Evolutionary conservation across 768 basidiomycete species (phyloP).

Genomic region (Termitomyces sp.): DNA sequence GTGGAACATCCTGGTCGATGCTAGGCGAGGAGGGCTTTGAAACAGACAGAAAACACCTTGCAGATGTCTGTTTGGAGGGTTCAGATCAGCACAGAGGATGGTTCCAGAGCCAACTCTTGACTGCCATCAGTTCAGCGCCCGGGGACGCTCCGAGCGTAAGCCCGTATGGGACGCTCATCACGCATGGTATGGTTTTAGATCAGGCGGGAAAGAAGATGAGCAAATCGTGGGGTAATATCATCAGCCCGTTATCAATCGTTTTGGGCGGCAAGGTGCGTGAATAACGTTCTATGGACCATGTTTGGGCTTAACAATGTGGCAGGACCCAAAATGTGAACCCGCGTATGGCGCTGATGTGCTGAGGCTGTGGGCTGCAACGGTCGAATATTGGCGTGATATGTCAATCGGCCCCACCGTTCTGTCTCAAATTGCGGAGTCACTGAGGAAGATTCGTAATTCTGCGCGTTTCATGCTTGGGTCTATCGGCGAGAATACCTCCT

Average conservation of each 20-base stretch:
- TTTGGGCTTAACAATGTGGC: not conserved
- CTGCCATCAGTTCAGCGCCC: conserved; percentile 54
- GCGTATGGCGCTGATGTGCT: conserved; percentile 84
- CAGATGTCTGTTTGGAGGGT: conserved; percentile 92
- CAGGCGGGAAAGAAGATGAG: conserved; percentile 93
- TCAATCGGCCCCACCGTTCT: conserved; percentile 77
- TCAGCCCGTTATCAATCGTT: conserved; percentile 79
- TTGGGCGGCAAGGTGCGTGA: conserved; percentile 64
- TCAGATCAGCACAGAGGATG: conserved; percentile 98
- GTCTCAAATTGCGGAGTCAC: conserved; percentile 63
- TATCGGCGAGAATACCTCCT: conserved; percentile 35
- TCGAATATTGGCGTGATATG: conserved; percentile 87
- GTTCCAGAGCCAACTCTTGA: conserved; percentile 96
- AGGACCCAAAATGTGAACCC: conserved; percentile 69
- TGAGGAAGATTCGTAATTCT: conserved; percentile 84
- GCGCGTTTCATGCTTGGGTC: conserved; percentile 85
- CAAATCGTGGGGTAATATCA: conserved; percentile 90
- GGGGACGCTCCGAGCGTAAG: conserved; percentile 25
- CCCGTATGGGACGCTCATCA: conserved; percentile 78
- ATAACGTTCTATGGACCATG: not conserved
- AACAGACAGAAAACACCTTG: conserved; percentile 34
- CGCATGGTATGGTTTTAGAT: conserved; percentile 96
- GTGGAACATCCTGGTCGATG: conserved; percentile 91
- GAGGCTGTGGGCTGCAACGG: conserved; percentile 86
- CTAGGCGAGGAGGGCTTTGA: conserved; percentile 37